Percentiles rank a stretch among this genome's conserved stretches.
These are phyloP conservation scores for Dioszegia aurantiaca DNA, from an alignment of 768 basidiomycete genomes.

Conservation along the genomic window DNA sequence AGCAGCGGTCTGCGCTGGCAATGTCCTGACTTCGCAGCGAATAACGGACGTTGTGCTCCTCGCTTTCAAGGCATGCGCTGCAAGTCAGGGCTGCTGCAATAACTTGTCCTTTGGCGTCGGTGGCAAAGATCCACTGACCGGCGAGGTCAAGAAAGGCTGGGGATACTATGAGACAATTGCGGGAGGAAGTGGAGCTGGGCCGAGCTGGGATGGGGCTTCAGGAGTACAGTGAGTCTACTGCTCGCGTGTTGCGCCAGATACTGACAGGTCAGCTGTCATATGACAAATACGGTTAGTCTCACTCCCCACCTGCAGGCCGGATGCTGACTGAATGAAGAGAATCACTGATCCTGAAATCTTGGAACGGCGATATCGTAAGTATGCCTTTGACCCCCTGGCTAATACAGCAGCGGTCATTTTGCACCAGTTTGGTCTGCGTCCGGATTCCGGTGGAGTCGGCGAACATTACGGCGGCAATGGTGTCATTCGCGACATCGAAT, in stretches of 20 bases:
- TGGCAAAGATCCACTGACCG: slow-evolving; percentile 73
- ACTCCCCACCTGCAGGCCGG: background rate
- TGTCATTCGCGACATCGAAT: slow-evolving; percentile 43
- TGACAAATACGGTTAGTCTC: slow-evolving; percentile 22
- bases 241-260: background rate
- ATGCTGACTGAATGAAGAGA: slow-evolving; percentile 15
- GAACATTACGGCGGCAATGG: slow-evolving; percentile 35
- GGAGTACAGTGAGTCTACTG: slow-evolving; percentile 63
- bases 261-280: slow-evolving; percentile 18
- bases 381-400: background rate
- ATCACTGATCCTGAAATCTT: slow-evolving; percentile 78
- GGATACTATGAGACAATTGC: slow-evolving; percentile 70
- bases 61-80: slow-evolving; percentile 43
- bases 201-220: slow-evolving; percentile 83
- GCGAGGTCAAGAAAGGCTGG: slow-evolving; percentile 74
- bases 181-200: slow-evolving; percentile 88
- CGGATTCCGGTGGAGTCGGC: slow-evolving; percentile 31
- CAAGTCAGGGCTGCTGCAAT: slow-evolving; percentile 42
- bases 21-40: slow-evolving; percentile 41
- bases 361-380: slow-evolving; percentile 69
- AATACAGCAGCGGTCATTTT: slow-evolving; percentile 62
- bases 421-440: slow-evolving; percentile 62
- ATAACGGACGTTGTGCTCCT: slow-evolving; percentile 44
- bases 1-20: slow-evolving; percentile 40
- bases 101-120: slow-evolving; percentile 78